Evolutionary conservation across 1,139 yeast species (phyloP), one percentile per base, ranked within the genome.

Genomic region (Taphrina pruni): DNA sequence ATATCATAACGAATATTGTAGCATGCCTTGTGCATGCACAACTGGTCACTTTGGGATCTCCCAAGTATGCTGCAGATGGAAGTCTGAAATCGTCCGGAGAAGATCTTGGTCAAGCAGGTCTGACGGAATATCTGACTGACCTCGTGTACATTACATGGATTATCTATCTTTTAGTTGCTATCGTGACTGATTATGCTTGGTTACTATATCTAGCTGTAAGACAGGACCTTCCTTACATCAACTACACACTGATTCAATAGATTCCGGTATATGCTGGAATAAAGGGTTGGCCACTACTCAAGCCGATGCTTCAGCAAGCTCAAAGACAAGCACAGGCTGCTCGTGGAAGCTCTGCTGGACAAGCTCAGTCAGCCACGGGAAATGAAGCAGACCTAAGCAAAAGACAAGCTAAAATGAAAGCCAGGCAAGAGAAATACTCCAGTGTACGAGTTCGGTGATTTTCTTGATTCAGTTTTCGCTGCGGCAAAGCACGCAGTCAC

Each of bases 121-220:
- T 90, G 57, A 88, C 87, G 26, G 96, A 90, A 77, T 89, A 88
- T 79, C 79, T 89, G 79, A 88, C 88, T 75, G 97, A 90, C 76
- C 79, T 89, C 32, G 81, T 90, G 69, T 90, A 90, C 75, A 78
- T 89, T 67, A 89, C 96, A 0, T 83, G 90, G 83, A 75, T 84
- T 17, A 81, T 88, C 72, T 87, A 87, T 73, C 69, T 88, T 0
- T 78, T 88, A 66, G 84, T 87, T 79, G 76, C 86, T 14, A 26
- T 86, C 0, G 77, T 57, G 35, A 65, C 67, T 17, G 67, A 64
- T 32, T 64, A 64, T 39, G 67, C 67, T 17, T 64, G 67, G 67
- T 55, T 64, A 4, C 43, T 64, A 9, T 64, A 64, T 35, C 48
- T 64, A 12, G 61, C 67, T 12, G 67, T 55, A 46, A 17, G 43